Percentiles rank a stretch among this genome's conserved stretches.
Conservation (phyloP, 2,329 filamentous ascomycete species). For the Pseudocercospora musae region DNA sequence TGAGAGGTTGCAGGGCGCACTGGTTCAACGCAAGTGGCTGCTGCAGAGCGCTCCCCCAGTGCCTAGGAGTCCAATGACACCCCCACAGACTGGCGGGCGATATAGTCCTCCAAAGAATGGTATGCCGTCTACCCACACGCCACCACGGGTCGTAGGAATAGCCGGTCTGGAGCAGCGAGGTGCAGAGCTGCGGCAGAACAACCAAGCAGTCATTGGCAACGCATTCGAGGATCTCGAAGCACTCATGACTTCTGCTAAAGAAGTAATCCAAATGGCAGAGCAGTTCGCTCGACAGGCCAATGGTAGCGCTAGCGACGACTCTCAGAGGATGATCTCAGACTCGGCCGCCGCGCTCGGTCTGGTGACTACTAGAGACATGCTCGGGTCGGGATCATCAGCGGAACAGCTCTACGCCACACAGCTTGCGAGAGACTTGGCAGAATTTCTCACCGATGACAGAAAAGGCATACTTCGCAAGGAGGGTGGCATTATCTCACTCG, state of each 20-base stretch:
- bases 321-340: constrained; percentile 72
- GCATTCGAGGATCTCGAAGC: constrained; percentile 96
- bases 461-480: constrained; percentile 73
- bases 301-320: constrained; percentile 57
- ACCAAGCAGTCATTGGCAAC: constrained; percentile 85
- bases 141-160: constrained; percentile 72
- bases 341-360: constrained; percentile 81
- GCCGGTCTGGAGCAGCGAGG: constrained; percentile 86
- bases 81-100: constrained; percentile 28
- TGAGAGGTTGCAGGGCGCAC: constrained; percentile 79
- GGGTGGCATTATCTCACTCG: constrained; percentile 83
- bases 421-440: constrained; percentile 76
- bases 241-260: constrained; percentile 94
- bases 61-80: constrained; percentile 56
- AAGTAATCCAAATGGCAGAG: constrained; percentile 90
- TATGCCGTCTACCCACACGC: constrained; percentile 23
- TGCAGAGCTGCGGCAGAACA: constrained; percentile 82
- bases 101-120: constrained; percentile 47
- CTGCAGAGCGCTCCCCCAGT: constrained; percentile 84
- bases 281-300: constrained; percentile 68
- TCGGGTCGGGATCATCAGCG: constrained; percentile 67
- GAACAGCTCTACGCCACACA: constrained; percentile 89
- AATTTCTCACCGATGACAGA: constrained; percentile 83
- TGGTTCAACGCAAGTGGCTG: constrained; percentile 94
- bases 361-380: constrained; percentile 92